Evolutionary conservation across 2,329 filamentous ascomycete species (phyloP), one percentile per base, ranked within the genome.

Genomic region (Boeremia exigua): DNA sequence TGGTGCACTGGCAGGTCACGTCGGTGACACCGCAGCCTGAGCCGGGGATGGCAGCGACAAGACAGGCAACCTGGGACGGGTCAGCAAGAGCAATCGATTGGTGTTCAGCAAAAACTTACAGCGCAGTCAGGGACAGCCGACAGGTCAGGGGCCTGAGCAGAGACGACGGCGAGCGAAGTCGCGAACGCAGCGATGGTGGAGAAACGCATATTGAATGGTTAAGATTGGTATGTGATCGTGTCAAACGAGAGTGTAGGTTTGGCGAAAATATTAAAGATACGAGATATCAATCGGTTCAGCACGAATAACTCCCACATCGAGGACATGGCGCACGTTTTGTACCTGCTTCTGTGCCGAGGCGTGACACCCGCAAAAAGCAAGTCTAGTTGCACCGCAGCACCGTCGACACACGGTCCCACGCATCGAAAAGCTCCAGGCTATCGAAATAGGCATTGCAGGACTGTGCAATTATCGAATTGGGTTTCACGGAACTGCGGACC

Each of bases 1-100:
- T 77, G 3, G 75, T 82, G 76, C 83, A 85, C 65, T 82, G 81
- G 77, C 84, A 86, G 46, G 67, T 71, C 38, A 74, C 66, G 70
- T 86, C 82, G 39, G 72, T 76, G 54, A 78, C 55, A 12, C 55
- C 61, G 70, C 83, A 86, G 65, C 79, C 77, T 17, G 79, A 79
- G n/a, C 72, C 68, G 15, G 71, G 68, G 65, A 84, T 77, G 60
- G 82, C 81, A 19, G 73, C 66, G 40, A 72, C 65, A 65, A 84
- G 75, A 75, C 83, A 86, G 49, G 75, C 57, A 34, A 79, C 66
- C 79, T 82, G 34, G 36, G 11, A 28, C 9, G 1, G 6, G 9
- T 60, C 38, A 56, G 47, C 38, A 48, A 5, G 7, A 9, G 11
- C 3, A n/a, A 42, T n/a, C 19, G 32, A 56, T 34, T 15, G 19